Evolutionary conservation across 768 basidiomycete genomes (phyloP).

Genomic region (Sarcomyxa edulis): DNA sequence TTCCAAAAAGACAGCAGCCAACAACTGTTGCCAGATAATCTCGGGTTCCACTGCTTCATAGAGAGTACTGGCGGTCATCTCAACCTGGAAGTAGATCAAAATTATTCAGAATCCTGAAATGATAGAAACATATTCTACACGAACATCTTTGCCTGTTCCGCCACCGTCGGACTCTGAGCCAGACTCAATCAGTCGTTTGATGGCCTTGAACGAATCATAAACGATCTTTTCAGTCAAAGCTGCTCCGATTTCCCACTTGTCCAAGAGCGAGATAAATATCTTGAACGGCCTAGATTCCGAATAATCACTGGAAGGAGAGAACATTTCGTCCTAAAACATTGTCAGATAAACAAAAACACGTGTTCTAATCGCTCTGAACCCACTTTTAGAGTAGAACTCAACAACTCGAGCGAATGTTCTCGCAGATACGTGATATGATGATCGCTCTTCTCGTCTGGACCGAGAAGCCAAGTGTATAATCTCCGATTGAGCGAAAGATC

Average conservation of each 20-base stretch:
- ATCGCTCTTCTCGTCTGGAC: conserved; percentile 74
- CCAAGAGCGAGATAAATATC: conserved; percentile 89
- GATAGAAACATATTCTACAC: conserved; percentile 12
- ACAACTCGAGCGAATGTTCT: conserved; percentile 64
- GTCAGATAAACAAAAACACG: background rate
- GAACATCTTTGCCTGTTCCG: conserved; percentile 70
- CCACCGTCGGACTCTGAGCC: conserved; percentile 45
- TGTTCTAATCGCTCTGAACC: conserved; percentile 3
- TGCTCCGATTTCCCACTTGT: conserved; percentile 95
- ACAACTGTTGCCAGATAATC: conserved; percentile 78
- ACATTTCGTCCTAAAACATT: conserved; percentile 64
- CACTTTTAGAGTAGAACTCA: conserved; percentile 68
- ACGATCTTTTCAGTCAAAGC: conserved; percentile 73
- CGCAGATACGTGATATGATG: conserved; percentile 68
- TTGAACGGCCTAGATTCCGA: conserved; percentile 87
- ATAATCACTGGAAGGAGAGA: conserved; percentile 63
- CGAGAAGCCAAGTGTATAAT: conserved; percentile 90
- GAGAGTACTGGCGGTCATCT: conserved; percentile 80
- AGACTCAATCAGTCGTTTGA: conserved; percentile 51
- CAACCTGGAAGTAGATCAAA: conserved; percentile 37
- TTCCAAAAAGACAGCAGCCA: conserved; percentile 51
- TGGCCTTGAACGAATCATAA: conserved; percentile 72
- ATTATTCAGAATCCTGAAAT: conserved; percentile 2
- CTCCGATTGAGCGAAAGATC: conserved; percentile 92
- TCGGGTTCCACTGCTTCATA: conserved; percentile 93